These are phyloP conservation scores for Mallotus nudiflorus DNA, from an alignment of 345 rosid species.

Conservation along the genomic window DNA sequence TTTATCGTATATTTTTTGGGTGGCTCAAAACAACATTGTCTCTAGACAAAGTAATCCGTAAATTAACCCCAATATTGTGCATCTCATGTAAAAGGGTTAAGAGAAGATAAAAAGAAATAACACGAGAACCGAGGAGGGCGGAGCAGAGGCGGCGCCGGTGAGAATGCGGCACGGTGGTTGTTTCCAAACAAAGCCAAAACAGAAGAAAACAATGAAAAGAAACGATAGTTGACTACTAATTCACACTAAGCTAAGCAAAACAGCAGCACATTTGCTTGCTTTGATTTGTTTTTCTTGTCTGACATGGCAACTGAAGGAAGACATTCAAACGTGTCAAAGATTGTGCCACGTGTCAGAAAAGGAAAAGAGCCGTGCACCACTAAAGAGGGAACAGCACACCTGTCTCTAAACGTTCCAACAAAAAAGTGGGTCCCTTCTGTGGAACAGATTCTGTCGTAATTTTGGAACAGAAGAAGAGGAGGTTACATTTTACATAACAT, in stretches of 20 bases:
- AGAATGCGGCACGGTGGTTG: no score
- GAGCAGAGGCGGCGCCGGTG: no score
- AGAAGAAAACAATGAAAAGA: no score
- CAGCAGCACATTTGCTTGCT: neutral
- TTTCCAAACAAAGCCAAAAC: no score
- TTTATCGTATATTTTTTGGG: no score
- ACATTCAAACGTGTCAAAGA: slow-evolving; percentile 9
- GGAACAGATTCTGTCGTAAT: slow-evolving; percentile 44
- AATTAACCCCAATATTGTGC: no score
- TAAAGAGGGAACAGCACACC: slow-evolving; percentile 42
- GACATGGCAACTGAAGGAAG: slow-evolving; percentile 12
- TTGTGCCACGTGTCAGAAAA: slow-evolving; percentile 32
- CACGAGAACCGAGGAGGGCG: no score
- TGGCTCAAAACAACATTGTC: no score
- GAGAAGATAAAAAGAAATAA: no score
- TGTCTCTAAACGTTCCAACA: slow-evolving; percentile 54
- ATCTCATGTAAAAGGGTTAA: no score
- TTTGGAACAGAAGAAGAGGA: slow-evolving; percentile 4
- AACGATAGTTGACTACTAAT: neutral
- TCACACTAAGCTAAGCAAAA: neutral
- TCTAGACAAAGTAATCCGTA: no score
- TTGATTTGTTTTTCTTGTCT: no score
- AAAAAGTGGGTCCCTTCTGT: slow-evolving; percentile 27
- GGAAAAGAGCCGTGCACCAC: slow-evolving; percentile 47
- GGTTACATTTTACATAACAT: neutral